phyloP scores from a whole-genome alignment of 176 grass and related monocot species.

The Triticum urartu region DNA sequence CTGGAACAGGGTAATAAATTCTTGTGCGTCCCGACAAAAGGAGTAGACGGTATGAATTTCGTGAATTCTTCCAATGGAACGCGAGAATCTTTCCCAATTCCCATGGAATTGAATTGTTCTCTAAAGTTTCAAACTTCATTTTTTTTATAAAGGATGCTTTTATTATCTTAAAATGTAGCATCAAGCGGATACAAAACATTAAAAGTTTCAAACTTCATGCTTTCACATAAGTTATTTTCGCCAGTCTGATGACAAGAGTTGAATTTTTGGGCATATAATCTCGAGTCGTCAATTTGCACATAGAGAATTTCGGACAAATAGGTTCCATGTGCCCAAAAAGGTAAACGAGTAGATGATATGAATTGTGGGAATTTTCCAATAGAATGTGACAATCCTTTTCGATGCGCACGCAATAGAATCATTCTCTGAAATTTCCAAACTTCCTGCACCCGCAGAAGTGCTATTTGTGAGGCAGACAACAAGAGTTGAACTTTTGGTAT shows the following conservation, averaged over 20 bases:
- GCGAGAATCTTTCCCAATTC: not conserved
- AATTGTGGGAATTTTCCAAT: not conserved
- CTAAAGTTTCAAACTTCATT: not conserved
- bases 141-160: too few species aligned
- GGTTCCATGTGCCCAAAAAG: too few species aligned
- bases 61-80: not conserved
- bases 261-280: not conserved
- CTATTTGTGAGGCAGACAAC: not conserved
- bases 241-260: not conserved
- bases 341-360: not conserved
- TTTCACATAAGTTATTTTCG: not conserved
- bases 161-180: too few species aligned
- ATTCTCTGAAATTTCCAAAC: not conserved
- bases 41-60: not conserved
- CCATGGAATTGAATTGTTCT: not conserved
- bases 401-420: not conserved
- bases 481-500: not conserved
- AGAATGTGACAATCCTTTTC: not conserved
- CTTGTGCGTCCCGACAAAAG: not conserved
- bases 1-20: conserved; percentile 3
- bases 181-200: too few species aligned
- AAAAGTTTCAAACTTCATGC: not conserved
- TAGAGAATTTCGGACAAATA: too few species aligned
- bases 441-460: not conserved
- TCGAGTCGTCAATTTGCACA: not conserved